Percentiles rank a stretch among this genome's conserved stretches.
Evolutionary conservation across 1,139 yeast genomes (phyloP).

Genomic region (Kodamaea ohmeri): DNA sequence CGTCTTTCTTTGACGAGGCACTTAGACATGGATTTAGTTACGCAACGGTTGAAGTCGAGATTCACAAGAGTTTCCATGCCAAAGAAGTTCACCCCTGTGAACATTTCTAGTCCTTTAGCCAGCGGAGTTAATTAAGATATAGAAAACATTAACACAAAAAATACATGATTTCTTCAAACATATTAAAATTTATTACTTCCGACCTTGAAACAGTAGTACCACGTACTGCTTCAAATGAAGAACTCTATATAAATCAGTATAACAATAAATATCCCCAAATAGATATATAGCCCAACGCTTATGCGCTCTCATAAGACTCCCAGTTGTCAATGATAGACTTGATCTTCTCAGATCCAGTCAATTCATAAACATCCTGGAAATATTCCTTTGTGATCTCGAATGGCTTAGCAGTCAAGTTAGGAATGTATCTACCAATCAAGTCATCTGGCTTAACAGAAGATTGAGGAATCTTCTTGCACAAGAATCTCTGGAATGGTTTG

Average conservation of each 20-base stretch:
- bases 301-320: slow-evolving; percentile 72
- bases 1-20: slow-evolving; percentile 87
- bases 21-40: slow-evolving; percentile 85
- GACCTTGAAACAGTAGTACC: slow-evolving; percentile 13
- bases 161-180: neutral
- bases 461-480: slow-evolving; percentile 92
- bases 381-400: slow-evolving; percentile 93
- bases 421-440: slow-evolving; percentile 92
- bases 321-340: slow-evolving; percentile 89
- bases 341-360: slow-evolving; percentile 90
- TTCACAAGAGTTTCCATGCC: slow-evolving; percentile 89
- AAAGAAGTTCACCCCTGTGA: slow-evolving; percentile 87
- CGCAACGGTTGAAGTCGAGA: slow-evolving; percentile 75
- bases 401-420: slow-evolving; percentile 97
- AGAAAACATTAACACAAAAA: too few relatives aligned
- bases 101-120: slow-evolving; percentile 65
- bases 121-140: too few relatives aligned
- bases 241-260: slow-evolving; percentile 8
- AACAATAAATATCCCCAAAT: slow-evolving; percentile 7
- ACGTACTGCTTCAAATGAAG: slow-evolving; percentile 12
- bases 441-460: slow-evolving; percentile 94
- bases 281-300: slow-evolving; percentile 11
- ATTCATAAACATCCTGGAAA: slow-evolving; percentile 89
- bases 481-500: slow-evolving; percentile 96
- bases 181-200: neutral